Percentiles rank a stretch among this genome's conserved stretches.
phyloP scores from a whole-genome alignment of 352 stramenopile genomes.

The Sclerospora graminicola region DNA sequence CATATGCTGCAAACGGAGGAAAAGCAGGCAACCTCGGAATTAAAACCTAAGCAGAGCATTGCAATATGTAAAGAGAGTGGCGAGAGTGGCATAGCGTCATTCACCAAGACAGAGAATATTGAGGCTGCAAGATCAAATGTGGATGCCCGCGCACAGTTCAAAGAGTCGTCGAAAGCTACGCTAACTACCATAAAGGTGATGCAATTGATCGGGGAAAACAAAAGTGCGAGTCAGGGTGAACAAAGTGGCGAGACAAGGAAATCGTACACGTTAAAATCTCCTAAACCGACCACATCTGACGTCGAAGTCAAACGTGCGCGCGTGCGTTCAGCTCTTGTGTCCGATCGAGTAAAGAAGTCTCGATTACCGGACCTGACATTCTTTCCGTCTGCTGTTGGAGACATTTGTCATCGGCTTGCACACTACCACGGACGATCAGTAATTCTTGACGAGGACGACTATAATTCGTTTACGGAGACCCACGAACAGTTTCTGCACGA shows the following conservation, averaged over 20 bases:
- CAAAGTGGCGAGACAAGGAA: neutral
- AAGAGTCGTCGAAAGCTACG: neutral
- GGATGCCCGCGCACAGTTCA: slow-evolving; percentile 1
- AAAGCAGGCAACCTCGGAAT: slow-evolving; percentile 5
- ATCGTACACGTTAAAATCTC: slow-evolving; percentile 12
- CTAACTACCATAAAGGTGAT: neutral
- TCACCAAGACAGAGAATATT: neutral
- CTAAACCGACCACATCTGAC: slow-evolving; percentile 11
- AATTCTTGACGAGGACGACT: slow-evolving; percentile 57
- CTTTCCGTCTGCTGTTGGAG: slow-evolving; percentile 27
- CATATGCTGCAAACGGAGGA: slow-evolving; percentile 4
- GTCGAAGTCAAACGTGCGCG: slow-evolving; percentile 34
- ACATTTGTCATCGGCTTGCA: slow-evolving; percentile 48
- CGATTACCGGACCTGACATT: slow-evolving; percentile 42
- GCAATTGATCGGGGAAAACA: neutral
- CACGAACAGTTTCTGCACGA: slow-evolving; percentile 37
- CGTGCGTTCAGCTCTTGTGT: slow-evolving; percentile 24
- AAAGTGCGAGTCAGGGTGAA: neutral
- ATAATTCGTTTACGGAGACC: slow-evolving; percentile 38
- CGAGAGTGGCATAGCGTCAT: neutral
- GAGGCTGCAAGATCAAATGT: neutral
- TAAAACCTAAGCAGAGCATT: neutral
- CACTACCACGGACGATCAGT: slow-evolving; percentile 36
- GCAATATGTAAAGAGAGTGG: neutral
- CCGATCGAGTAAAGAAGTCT: slow-evolving; percentile 24